Evolutionary conservation across 371 early-diverging fungal species (phyloP).

Genomic region (Mucor mucedo): DNA sequence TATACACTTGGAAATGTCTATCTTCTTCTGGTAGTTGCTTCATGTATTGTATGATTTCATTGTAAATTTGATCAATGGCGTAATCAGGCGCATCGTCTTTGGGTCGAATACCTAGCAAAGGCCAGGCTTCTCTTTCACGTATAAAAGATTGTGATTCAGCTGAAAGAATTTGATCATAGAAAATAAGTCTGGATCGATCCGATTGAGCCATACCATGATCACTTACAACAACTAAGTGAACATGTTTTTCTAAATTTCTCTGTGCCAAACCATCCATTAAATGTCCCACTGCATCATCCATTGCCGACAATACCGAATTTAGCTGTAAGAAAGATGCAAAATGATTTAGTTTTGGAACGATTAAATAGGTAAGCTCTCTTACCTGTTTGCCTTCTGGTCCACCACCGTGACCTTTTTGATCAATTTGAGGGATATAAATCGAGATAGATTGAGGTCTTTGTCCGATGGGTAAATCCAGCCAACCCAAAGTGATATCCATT

Average conservation of each 20-base stretch:
- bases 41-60: slow-evolving; percentile 45
- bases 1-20: slow-evolving; percentile 65
- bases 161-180: slow-evolving; percentile 71
- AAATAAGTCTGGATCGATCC: slow-evolving; percentile 58
- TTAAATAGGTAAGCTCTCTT: neutral
- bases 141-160: slow-evolving; percentile 28
- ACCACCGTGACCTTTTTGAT: slow-evolving; percentile 75
- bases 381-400: slow-evolving; percentile 73
- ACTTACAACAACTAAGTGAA: slow-evolving; percentile 81
- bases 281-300: slow-evolving; percentile 71
- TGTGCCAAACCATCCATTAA: slow-evolving; percentile 59
- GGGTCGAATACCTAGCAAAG: slow-evolving; percentile 55
- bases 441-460: slow-evolving; percentile 77
- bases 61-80: slow-evolving; percentile 33
- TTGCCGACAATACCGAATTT: slow-evolving; percentile 60
- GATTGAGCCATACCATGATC: slow-evolving; percentile 91
- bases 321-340: slow-evolving; percentile 35
- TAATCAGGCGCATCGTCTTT: slow-evolving; percentile 42
- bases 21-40: slow-evolving; percentile 27
- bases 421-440: slow-evolving; percentile 83
- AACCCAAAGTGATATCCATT: slow-evolving; percentile 64
- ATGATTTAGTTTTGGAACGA: too few relatives aligned
- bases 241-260: slow-evolving; percentile 64
- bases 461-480: slow-evolving; percentile 74
- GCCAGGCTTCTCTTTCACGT: slow-evolving; percentile 37